Evolutionary conservation across 345 rosid species (phyloP), one percentile per base, ranked within the genome.

Genomic region (Dipteronia sinensis): DNA sequence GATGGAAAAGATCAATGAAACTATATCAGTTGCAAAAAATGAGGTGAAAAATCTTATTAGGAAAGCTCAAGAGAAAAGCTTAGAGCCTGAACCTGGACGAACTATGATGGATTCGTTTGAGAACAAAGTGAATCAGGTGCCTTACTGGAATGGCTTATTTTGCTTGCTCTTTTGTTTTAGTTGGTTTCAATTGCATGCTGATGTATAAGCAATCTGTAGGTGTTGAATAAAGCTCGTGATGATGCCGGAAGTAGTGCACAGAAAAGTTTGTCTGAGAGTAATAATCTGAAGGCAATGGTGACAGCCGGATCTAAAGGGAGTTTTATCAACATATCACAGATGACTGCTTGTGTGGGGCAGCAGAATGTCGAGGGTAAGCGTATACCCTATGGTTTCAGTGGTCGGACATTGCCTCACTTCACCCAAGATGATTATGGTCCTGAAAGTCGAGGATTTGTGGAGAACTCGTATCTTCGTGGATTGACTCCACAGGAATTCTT

Each of bases 311-410:
- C 98, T 17, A 95, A 95, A 83, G 99, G 98, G 77, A 95, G 99
- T 91, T 95, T 95, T 82, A 95, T 95, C 73, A 95, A 95, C 73
- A 95, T 94, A 78, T 95, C 99, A 65, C 98, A 95, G 82, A 95
- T 95, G 99, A 95, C 98, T 82, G 99, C 99, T 67, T 95, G 98
- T 88, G 98, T 95, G 67, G 99, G 99, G 67, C 99, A 95, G 90
- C 99, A 95, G 84, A 95, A 95, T 87, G 99, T 95, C 42, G 99
- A 95, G 90, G 99, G 99, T 67, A 95, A 92, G 84, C 97, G 99
- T 63, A 95, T 94, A 31, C 99, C 98, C 0, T 95, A 85, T 87
- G 99, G 99, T 38, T 95, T 95, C 67, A 80, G 90, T 66, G 98
- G 89, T 71, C 89, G 98, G 76, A 95, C 99, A 1, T 82, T 95